Evolutionary conservation across 257 asterid genomes (phyloP).

Genomic region (Solanum rostratum): DNA sequence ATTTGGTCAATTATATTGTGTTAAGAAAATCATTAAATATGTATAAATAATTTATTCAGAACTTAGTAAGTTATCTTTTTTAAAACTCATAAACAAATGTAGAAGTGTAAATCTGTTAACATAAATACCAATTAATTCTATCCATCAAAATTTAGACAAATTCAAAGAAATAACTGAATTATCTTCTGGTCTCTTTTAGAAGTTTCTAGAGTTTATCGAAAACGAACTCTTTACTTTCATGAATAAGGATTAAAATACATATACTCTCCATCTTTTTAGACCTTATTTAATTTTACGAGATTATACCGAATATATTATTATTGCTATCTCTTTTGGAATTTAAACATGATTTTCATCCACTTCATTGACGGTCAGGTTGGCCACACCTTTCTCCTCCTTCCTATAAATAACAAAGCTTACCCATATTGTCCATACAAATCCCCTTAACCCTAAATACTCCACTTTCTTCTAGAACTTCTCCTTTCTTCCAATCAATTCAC

Average conservation of each 20-base stretch:
- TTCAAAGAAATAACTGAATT: background rate
- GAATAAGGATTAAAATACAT: no score
- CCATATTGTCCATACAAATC: slow-evolving; percentile 25
- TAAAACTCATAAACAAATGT: background rate
- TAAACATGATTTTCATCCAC: background rate
- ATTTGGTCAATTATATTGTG: background rate
- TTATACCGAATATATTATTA: background rate
- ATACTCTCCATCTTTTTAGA: no score
- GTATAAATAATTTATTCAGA: background rate
- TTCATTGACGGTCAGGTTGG: background rate
- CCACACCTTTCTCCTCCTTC: background rate
- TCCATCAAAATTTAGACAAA: background rate
- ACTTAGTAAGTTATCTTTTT: background rate
- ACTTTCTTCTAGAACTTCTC: background rate
- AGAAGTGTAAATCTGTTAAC: no score
- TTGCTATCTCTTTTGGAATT: background rate
- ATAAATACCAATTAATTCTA: background rate
- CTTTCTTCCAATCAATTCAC: background rate
- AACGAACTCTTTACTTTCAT: rapidly evolving
- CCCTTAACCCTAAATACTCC: background rate
- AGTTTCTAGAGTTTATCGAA: background rate
- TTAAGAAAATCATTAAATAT: background rate
- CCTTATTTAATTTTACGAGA: background rate
- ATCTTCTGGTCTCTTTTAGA: background rate
- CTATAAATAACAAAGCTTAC: background rate